Conservation (phyloP, 2,329 filamentous ascomycete genomes). For the Fusarium heterosporum region DNA sequence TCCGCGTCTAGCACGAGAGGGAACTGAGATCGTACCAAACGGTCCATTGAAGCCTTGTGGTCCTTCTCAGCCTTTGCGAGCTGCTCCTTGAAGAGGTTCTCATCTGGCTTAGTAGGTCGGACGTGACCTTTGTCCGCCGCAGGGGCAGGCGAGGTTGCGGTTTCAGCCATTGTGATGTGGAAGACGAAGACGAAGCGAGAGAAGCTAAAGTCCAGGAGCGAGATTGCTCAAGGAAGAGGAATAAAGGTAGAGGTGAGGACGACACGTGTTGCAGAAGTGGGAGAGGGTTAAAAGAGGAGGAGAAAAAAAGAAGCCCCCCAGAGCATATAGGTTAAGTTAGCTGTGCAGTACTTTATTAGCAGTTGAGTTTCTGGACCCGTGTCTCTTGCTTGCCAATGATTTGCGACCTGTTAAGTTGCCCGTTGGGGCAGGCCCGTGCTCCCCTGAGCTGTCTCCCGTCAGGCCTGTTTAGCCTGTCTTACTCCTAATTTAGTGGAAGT, state of each 20-base stretch:
- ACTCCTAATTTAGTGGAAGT: neutral
- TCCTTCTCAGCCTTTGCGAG: slow-evolving; percentile 88
- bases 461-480: neutral
- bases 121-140: slow-evolving; percentile 56
- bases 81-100: slow-evolving; percentile 82
- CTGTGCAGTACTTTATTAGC: slow-evolving; percentile 2
- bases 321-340: slow-evolving; percentile 31
- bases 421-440: slow-evolving; percentile 44
- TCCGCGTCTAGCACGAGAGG: slow-evolving; percentile 7
- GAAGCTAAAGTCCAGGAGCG: slow-evolving; percentile 38
- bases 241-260: slow-evolving; percentile 23
- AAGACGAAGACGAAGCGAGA: slow-evolving; percentile 22
- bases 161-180: slow-evolving; percentile 59
- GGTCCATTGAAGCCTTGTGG: slow-evolving; percentile 79
- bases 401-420: slow-evolving; percentile 43
- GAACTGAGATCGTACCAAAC: slow-evolving; percentile 53
- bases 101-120: slow-evolving; percentile 88
- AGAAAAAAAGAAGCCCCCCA: slow-evolving; percentile 31
- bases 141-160: slow-evolving; percentile 58
- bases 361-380: slow-evolving; percentile 41
- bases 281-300: slow-evolving; percentile 27
- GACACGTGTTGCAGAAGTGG: slow-evolving; percentile 38
- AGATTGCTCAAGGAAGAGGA: slow-evolving; percentile 30
- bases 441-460: slow-evolving; percentile 27
- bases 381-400: slow-evolving; percentile 33